Evolutionary conservation across 768 basidiomycete genomes (phyloP), one percentile per base, ranked within the genome.

Genomic region (Lanmaoa pseudosensibilis): DNA sequence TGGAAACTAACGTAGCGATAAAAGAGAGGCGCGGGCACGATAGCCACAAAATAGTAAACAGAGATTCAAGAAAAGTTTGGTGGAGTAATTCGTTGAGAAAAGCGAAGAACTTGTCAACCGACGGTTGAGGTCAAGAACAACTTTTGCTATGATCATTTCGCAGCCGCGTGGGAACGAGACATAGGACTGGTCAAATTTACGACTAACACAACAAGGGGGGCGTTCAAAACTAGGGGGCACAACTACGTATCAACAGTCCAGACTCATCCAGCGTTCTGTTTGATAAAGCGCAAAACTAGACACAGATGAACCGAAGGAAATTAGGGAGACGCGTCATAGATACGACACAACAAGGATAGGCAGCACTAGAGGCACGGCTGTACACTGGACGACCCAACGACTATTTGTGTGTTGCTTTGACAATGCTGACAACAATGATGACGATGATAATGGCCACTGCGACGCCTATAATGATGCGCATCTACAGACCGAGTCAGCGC

Each of bases 391-490:
- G 21, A 46, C 49, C 46, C 40, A 44, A 25, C 52, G 37, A 49
- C 54, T 77, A 78, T 47, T 83, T 74, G 56, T 83, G 72, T 62
- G 87, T 89, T 70, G 93, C 84, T 78, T 92, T 94, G 69, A 97
- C 90, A 67, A 98, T 86, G 32, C 91, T 92, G 51, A 98, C 92
- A 64, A 98, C 88, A 70, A 99, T 96, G 77, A 99, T 94, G 73
- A 95, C 80, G 63, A 98, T 83, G 70, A 99, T 90, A 54, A 99
- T 84, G 47, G 83, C 83, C 66, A 99, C 88, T 52, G 90, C 93
- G 45, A 90, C 80, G 55, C 88, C 92, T 66, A 99, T 97, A 74
- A 98, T 94, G 74, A 98, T 87, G 75, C 94, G 86, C 96, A 97
- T 97, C 91, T 95, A 56, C 60, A 64, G 23, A 56, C 7, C 23